phyloP scores from a whole-genome alignment of 1,284 basidiomycete species.

The Naganishia cerealis region DNA sequence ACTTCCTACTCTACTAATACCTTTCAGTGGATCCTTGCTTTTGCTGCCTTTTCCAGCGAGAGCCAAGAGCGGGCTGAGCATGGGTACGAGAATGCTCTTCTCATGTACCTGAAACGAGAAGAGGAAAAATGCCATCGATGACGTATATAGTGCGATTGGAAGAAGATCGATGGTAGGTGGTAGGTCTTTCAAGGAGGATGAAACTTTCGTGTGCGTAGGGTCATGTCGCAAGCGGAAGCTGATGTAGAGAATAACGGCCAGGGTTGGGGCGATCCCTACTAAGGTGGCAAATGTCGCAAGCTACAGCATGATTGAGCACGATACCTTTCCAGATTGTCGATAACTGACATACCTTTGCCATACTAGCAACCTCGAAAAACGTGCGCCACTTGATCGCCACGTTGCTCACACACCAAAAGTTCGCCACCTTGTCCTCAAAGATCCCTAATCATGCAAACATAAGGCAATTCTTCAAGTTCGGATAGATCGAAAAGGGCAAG shows the following conservation, averaged over 20 bases:
- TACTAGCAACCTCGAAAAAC: slow-evolving; percentile 30
- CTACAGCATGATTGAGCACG: slow-evolving; percentile 35
- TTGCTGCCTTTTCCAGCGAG: slow-evolving; percentile 61
- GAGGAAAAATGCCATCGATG: slow-evolving; percentile 78
- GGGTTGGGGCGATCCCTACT: slow-evolving; percentile 46
- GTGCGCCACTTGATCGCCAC: slow-evolving; percentile 77
- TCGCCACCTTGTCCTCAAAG: slow-evolving; percentile 95
- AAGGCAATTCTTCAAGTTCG: neutral
- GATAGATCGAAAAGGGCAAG: neutral
- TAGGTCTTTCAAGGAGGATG: slow-evolving; percentile 1
- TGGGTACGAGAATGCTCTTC: slow-evolving; percentile 84
- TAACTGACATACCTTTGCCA: slow-evolving; percentile 35
- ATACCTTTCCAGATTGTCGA: neutral
- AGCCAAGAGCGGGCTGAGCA: slow-evolving; percentile 78
- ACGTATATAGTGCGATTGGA: slow-evolving; percentile 44
- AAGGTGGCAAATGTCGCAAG: slow-evolving; percentile 51
- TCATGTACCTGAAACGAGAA: slow-evolving; percentile 96
- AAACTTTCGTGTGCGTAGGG: slow-evolving; percentile 8
- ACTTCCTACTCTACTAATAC: neutral
- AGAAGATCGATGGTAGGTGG: slow-evolving; percentile 43
- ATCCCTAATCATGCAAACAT: slow-evolving; percentile 64
- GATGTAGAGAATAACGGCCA: slow-evolving; percentile 33
- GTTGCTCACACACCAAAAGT: slow-evolving; percentile 92
- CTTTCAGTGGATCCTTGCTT: slow-evolving; percentile 29
- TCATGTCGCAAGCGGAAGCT: slow-evolving; percentile 17